A percentile compares a stretch with the other conserved stretches of the same genome.
phyloP scores from a whole-genome alignment of 257 asterid genomes.

The Solanum gracilifrons region DNA sequence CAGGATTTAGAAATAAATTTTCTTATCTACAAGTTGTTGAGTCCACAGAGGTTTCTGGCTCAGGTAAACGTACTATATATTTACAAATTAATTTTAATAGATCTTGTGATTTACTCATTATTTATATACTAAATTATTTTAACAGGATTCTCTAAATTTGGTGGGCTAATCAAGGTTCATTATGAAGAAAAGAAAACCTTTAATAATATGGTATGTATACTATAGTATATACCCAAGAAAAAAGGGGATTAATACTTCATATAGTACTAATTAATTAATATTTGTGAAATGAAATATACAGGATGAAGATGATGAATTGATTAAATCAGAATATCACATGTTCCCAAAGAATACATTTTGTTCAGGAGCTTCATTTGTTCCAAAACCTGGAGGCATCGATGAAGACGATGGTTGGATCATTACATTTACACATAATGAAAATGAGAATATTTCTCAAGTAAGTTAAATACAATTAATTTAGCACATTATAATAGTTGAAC shows the following conservation, averaged over 20 bases:
- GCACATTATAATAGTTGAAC: not conserved
- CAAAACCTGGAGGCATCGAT: not conserved
- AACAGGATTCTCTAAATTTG: too few species aligned
- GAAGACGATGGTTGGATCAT: slow-evolving; percentile 35
- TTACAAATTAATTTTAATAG: too few species aligned
- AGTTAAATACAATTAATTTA: not conserved
- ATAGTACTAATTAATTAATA: not conserved
- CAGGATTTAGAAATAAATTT: too few species aligned
- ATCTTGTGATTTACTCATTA: too few species aligned
- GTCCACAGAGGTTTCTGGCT: too few species aligned
- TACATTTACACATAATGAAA: slow-evolving; percentile 12
- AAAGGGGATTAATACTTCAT: not conserved
- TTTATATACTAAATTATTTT: too few species aligned
- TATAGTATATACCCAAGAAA: too few species aligned
- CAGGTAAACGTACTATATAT: too few species aligned
- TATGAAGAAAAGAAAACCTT: too few species aligned
- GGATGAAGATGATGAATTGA: not conserved
- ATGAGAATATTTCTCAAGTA: slow-evolving; percentile 11
- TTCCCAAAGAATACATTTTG: slow-evolving; percentile 11
- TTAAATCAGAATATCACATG: slow-evolving; percentile 12
- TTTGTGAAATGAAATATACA: not conserved
- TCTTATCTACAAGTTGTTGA: too few species aligned
- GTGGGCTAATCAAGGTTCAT: too few species aligned
- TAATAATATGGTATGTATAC: too few species aligned
- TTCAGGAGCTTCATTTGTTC: slow-evolving; percentile 13